Evolutionary conservation across 1,284 basidiomycete genomes (phyloP).

Genomic region (Trichosporon faecale): DNA sequence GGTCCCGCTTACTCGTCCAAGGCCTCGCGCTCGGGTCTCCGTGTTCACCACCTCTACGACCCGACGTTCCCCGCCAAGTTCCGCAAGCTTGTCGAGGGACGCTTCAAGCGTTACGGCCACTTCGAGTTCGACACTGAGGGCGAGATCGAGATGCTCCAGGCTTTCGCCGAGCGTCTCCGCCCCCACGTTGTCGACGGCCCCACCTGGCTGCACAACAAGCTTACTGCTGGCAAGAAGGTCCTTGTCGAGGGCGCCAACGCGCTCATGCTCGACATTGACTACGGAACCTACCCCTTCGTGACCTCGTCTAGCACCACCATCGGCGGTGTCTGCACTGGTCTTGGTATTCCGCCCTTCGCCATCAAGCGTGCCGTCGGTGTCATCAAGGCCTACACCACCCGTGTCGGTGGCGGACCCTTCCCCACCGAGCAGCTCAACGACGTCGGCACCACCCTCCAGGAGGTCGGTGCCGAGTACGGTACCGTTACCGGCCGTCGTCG

Average conservation of each 20-base stretch:
- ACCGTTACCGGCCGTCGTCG: conserved; percentile 86
- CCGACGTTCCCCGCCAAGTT: conserved; percentile 86
- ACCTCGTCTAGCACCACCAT: conserved; percentile 90
- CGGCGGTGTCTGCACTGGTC: conserved; percentile 90
- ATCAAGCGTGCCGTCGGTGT: conserved; percentile 88
- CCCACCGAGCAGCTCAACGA: conserved; percentile 91
- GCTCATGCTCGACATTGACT: conserved; percentile 96
- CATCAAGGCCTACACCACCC: conserved; percentile 95
- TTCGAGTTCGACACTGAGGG: conserved; percentile 99
- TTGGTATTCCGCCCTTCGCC: conserved; percentile 85
- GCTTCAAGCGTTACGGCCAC: conserved; percentile 96
- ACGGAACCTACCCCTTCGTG: conserved; percentile 96
- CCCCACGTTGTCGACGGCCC: conserved; percentile 69
- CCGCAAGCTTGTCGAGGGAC: conserved; percentile 90
- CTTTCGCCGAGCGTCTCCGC: conserved; percentile 75
- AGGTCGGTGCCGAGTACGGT: conserved; percentile 89
- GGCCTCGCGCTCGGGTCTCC: conserved; percentile 90
- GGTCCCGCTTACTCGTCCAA: conserved; percentile 98
- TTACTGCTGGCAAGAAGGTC: conserved; percentile 71
- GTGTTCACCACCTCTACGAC: conserved; percentile 95
- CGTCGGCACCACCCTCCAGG: conserved; percentile 82
- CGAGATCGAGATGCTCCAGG: conserved; percentile 90
- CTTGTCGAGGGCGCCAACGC: conserved; percentile 98
- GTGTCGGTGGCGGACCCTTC: conserved; percentile 96
- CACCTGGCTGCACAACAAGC: conserved; percentile 48